These are phyloP conservation scores for Misopates orontium DNA, from an alignment of 257 asterid genomes.

Conservation along the genomic window DNA sequence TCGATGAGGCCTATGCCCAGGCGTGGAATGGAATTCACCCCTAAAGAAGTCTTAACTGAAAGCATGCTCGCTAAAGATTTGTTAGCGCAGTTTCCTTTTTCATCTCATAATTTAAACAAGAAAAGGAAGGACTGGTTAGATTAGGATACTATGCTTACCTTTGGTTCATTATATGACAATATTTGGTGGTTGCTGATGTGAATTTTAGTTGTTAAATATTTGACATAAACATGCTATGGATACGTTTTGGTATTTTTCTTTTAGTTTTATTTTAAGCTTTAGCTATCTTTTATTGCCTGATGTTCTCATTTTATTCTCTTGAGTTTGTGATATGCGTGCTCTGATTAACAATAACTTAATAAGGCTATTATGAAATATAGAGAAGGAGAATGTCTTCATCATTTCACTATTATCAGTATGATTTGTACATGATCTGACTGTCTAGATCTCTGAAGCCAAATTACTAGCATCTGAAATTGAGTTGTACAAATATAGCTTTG, in stretches of 20 bases:
- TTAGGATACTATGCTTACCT: neutral
- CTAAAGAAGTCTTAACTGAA: too few relatives aligned
- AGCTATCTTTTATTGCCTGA: neutral
- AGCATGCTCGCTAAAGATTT: neutral
- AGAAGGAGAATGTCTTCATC: neutral
- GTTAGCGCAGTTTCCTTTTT: constrained; percentile 16
- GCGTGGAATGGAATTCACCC: too few relatives aligned
- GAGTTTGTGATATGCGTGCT: neutral
- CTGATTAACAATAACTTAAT: neutral
- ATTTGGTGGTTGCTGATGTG: neutral
- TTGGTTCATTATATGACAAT: neutral
- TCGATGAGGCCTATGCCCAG: too few relatives aligned
- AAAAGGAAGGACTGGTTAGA: neutral
- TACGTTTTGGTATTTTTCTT: neutral
- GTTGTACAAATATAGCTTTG: neutral
- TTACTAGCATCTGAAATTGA: neutral
- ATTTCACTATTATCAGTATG: neutral
- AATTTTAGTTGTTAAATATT: neutral
- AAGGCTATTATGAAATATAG: constrained; percentile 8
- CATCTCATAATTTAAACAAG: constrained; percentile 2
- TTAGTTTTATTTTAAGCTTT: neutral
- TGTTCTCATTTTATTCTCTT: neutral
- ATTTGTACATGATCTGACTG: neutral
- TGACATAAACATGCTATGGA: neutral
- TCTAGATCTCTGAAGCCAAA: too few relatives aligned